Conservation (phyloP, 2,329 filamentous ascomycete species). For the Hypoxylon sp. region DNA sequence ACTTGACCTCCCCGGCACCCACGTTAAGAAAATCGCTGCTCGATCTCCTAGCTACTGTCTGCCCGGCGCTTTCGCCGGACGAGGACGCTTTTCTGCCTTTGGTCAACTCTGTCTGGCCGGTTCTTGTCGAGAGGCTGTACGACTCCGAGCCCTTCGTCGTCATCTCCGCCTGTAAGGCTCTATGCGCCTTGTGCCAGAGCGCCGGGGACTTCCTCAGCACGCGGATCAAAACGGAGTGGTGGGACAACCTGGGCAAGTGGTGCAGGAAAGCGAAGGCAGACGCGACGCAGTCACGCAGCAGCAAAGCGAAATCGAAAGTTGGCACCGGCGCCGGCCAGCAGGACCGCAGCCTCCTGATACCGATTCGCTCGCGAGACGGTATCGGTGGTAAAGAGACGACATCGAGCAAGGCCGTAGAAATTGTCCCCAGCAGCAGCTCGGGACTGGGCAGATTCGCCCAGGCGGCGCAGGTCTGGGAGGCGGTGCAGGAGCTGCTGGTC, state of each 20-base stretch:
- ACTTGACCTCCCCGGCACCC: slow-evolving; percentile 86
- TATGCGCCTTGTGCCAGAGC: slow-evolving; percentile 74
- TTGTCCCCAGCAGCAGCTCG: slow-evolving; percentile 42
- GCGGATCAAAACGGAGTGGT: slow-evolving; percentile 81
- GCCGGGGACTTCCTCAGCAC: slow-evolving; percentile 85
- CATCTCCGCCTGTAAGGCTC: slow-evolving; percentile 75
- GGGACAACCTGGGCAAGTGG: slow-evolving; percentile 63
- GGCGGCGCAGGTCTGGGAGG: slow-evolving; percentile 72
- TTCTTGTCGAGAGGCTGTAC: slow-evolving; percentile 75
- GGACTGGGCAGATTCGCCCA: slow-evolving; percentile 71
- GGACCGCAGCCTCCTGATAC: slow-evolving; percentile 44
- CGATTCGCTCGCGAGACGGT: slow-evolving; percentile 43
- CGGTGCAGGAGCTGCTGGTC: slow-evolving; percentile 68
- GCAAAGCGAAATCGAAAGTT: slow-evolving; percentile 22
- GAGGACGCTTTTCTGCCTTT: slow-evolving; percentile 89
- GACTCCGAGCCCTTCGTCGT: slow-evolving; percentile 76
- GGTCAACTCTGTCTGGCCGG: slow-evolving; percentile 91
- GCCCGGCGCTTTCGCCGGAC: slow-evolving; percentile 77
- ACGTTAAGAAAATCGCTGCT: slow-evolving; percentile 83
- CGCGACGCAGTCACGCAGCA: slow-evolving; percentile 45
- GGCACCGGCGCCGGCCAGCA: slow-evolving; percentile 18
- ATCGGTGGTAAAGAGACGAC: slow-evolving; percentile 39
- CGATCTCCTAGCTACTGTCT: slow-evolving; percentile 77
- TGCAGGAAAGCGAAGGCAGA: slow-evolving; percentile 58
- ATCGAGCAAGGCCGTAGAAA: slow-evolving; percentile 21